Conservation (phyloP, 257 asterid genomes). For the Leonotis leonurus region DNA sequence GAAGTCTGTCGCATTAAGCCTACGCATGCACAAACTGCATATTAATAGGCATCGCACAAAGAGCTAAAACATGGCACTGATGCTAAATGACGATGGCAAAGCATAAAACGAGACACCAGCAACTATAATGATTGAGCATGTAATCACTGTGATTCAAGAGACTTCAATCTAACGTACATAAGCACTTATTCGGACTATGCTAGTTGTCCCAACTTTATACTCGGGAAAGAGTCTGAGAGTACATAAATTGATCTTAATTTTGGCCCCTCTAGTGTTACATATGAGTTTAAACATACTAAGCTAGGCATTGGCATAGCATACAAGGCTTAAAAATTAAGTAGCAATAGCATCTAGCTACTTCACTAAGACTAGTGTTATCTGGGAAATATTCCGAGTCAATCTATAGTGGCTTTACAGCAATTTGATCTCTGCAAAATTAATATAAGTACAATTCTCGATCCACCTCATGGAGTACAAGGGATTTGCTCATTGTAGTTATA, state of each 20-base stretch:
- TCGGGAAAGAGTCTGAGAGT: no score
- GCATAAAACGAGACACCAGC: no score
- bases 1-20: conserved; percentile 84
- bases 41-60: conserved; percentile 6
- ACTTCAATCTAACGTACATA: background rate
- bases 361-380: background rate
- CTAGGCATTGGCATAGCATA: background rate
- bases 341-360: no score
- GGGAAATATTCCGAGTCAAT: background rate
- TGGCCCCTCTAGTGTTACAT: background rate
- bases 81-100: background rate
- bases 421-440: background rate
- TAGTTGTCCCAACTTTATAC: background rate
- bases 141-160: background rate
- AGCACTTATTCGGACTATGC: background rate
- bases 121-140: no score
- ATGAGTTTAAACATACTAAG: background rate
- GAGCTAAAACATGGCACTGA: no score
- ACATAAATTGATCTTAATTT: no score
- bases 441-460: background rate
- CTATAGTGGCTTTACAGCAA: background rate
- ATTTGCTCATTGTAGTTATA: background rate
- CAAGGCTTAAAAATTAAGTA: background rate
- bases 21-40: conserved; percentile 20
- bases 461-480: background rate